Percentiles rank a stretch among this genome's conserved stretches.
Evolutionary conservation across 768 basidiomycete genomes (phyloP).

Genomic region (Leucocoprinus leucothites): DNA sequence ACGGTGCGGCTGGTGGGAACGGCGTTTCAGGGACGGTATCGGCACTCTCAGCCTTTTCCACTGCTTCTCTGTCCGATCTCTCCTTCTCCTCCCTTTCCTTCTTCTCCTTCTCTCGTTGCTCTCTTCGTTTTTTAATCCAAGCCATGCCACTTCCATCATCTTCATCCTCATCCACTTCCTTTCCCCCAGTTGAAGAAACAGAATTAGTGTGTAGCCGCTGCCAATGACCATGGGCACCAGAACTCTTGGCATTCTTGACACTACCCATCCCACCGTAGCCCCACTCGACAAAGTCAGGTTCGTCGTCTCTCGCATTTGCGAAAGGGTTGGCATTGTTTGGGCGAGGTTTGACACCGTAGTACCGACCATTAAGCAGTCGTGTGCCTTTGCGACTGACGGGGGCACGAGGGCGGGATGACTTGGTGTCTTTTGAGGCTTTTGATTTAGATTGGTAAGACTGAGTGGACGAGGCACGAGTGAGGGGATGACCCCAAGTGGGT

Average conservation of each 20-base stretch:
- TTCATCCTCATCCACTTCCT: conserved; percentile 36
- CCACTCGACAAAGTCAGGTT: conserved; percentile 91
- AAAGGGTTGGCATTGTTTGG: conserved; percentile 50
- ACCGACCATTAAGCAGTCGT: conserved; percentile 81
- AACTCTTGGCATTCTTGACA: conserved; percentile 37
- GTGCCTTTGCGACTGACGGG: conserved; percentile 36
- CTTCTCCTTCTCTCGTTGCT: conserved; percentile 51
- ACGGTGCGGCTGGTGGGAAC: neutral
- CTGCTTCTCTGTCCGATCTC: conserved; percentile 16
- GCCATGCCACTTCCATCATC: conserved; percentile 88
- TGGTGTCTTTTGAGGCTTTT: conserved; percentile 16
- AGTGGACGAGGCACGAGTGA: conserved; percentile 31
- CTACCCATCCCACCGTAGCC: conserved; percentile 86
- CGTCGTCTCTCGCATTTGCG: conserved; percentile 59
- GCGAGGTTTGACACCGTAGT: conserved; percentile 59
- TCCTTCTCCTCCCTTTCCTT: conserved; percentile 31
- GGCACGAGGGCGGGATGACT: conserved; percentile 12
- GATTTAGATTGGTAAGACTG: conserved; percentile 23
- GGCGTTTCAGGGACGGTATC: neutral
- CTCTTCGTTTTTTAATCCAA: conserved; percentile 70
- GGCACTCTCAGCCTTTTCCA: conserved; percentile 13
- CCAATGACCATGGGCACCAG: conserved; percentile 29
- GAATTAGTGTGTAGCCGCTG: conserved; percentile 19
- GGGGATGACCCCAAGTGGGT: conserved; percentile 25
- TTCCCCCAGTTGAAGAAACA: neutral